Conservation (phyloP, 2,329 filamentous ascomycete species). For the Bipolaris bicolor region DNA sequence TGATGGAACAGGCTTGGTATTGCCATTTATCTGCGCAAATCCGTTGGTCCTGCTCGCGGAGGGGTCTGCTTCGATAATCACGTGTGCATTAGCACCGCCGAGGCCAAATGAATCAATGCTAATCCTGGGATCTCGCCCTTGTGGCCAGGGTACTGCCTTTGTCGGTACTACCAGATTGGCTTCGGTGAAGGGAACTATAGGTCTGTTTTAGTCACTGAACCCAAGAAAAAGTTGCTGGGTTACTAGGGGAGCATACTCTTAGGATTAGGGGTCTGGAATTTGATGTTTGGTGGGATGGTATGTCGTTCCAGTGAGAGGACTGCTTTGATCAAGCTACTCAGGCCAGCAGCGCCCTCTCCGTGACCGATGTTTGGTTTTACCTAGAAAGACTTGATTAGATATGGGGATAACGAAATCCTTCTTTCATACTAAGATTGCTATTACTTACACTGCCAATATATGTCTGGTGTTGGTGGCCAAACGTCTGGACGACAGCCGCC, state of each 20-base stretch:
- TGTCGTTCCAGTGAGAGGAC: slow-evolving; percentile 57
- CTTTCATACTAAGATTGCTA: too few species aligned
- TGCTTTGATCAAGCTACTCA: slow-evolving; percentile 17
- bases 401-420: too few species aligned
- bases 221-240: too few species aligned
- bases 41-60: slow-evolving; percentile 1
- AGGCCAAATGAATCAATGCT: slow-evolving; percentile 33
- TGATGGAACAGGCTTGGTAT: not conserved
- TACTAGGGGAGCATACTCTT: not conserved
- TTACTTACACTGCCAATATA: slow-evolving; percentile 26
- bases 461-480: not conserved
- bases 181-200: slow-evolving; percentile 23
- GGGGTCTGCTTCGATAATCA: slow-evolving; percentile 21
- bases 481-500: not conserved
- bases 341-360: slow-evolving; percentile 11
- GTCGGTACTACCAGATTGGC: slow-evolving; percentile 56
- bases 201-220: too few species aligned
- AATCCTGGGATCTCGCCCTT: slow-evolving; percentile 3
- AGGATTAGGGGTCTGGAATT: slow-evolving; percentile 30
- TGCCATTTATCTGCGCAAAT: not conserved
- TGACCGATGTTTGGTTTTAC: slow-evolving; percentile 25
- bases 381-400: not conserved
- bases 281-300: slow-evolving; percentile 51
- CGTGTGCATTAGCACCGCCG: slow-evolving; percentile 37
- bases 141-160: slow-evolving; percentile 48